A percentile compares a stretch with the other conserved stretches of the same genome.
Evolutionary conservation across 306 rosid species (phyloP).

Genomic region (Rubus parviflorus): DNA sequence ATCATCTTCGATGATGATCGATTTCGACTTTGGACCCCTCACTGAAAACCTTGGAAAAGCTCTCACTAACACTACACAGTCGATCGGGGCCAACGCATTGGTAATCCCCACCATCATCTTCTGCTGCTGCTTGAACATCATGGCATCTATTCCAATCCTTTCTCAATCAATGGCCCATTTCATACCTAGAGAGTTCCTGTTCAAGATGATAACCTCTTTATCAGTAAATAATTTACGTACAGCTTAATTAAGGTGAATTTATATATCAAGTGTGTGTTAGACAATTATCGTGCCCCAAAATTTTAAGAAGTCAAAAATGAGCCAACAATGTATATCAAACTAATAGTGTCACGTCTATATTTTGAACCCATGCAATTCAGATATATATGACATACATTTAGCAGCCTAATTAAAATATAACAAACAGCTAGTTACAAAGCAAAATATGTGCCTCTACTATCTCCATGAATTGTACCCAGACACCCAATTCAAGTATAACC

Average conservation of each 20-base stretch:
- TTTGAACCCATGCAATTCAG: not conserved
- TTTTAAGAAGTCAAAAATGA: not conserved
- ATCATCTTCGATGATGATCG: slow-evolving; percentile 16
- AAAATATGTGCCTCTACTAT: not conserved
- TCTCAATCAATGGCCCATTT: slow-evolving; percentile 43
- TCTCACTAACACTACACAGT: slow-evolving; percentile 27
- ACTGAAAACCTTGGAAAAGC: slow-evolving; percentile 23
- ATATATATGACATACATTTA: not conserved
- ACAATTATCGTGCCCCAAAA: not conserved
- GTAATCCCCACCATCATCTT: slow-evolving; percentile 39
- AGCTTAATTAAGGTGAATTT: slow-evolving; percentile 1
- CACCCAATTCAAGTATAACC: not conserved
- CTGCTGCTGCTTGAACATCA: slow-evolving; percentile 16
- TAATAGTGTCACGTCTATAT: not conserved
- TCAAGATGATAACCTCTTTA: slow-evolving; percentile 32
- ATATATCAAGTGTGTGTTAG: not conserved
- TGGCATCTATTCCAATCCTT: slow-evolving; percentile 26
- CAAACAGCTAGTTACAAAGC: not conserved
- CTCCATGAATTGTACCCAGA: not conserved
- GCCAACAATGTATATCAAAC: not conserved
- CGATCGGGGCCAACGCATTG: slow-evolving; percentile 36
- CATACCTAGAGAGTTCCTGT: slow-evolving; percentile 47
- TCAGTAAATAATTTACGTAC: slow-evolving; percentile 6
- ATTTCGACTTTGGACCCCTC: slow-evolving; percentile 58
- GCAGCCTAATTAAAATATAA: not conserved